Base-by-base conservation (phyloP, 768 basidiomycete genomes). In the Suillus subluteus region DNA sequence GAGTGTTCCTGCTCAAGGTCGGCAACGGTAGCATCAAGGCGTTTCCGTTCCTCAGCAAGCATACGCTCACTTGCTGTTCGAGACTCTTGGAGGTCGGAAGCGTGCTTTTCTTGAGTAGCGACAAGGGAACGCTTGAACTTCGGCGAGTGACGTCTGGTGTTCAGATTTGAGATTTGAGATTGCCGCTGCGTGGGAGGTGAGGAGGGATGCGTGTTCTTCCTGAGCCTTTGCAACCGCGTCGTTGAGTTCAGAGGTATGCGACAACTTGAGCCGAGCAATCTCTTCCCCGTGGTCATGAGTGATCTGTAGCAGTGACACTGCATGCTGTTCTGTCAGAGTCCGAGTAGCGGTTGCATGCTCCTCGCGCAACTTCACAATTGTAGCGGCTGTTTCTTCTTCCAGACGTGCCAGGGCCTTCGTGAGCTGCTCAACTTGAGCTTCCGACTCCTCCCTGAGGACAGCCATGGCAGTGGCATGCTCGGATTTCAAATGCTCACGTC, bases 341-440 rank as follows among this genome's bases (percentile, higher is more conserved):
- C 78, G 80, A 13, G 87, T 71, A 1, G 83, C 77, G 3, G 81
- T 79, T 59, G 88, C 88, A 63, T 84, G 73, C 55, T 88, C 86
- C 68, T 79, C 79, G 67, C 73, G 82, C 63, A 79, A 74, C 73
- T 76, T 78, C 66, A 74, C 70, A 66, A 77, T 74, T 43, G 82
- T 73, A 3, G 78, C 73, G 32, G 76, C 74, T 72, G 77, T 65
- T 84, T 84, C 59, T 83, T 82, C 75, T 83, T 83, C 72, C 79
- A 81, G 84, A 84, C 63, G 85, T 74, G 40, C 89, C 63, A 26
- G 79, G 59, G 35, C 82, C 82, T 66, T 88, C 80, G 72, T 92
- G 86, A 91, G 80, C 50, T 85, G 84, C 71, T 91, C 88, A 58
- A 88, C 76, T 70, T 87, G 86, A 7, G 83, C 76, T 64, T 79